Base-by-base conservation (phyloP, 2,329 filamentous ascomycete genomes). In the Fusarium zealandicum region DNA sequence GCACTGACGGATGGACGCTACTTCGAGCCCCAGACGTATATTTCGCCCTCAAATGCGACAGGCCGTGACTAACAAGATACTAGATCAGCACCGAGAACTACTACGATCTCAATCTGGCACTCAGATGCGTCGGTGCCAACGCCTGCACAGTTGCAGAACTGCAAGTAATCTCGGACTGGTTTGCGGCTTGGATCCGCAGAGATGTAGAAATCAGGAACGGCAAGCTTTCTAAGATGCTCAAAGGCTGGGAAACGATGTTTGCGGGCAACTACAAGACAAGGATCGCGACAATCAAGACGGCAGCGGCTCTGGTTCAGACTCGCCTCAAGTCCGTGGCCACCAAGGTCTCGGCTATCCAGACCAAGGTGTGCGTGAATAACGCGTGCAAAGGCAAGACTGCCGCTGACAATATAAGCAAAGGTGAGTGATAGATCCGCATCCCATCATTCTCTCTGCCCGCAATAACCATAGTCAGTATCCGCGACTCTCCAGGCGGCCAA, bases 351-450 rank as follows among this genome's bases (percentile, higher is more conserved):
- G 25, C 42, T 2, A 20, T 52, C 11, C 22, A 41, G 28, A 46
- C 40, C 27, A 52, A 42, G 11, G 17, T 46, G 1, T 52, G 50
- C 22, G 17, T 20, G 14, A 46, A 37, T 13, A 46, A 36, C 20
- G 50, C 50, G 14, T 52, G 50, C 42, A 52, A 46, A 25, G 50
- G 42, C 12, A 47, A 46, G 31, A 39, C 32, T 16, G 47, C 40
- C 5, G 28, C 39, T 5, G 25, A 31, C 2, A 22, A 51, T 13
- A 32, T 51, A 1, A 38, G 17, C 5, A 37, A 38, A 22, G 47
- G 47, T 51, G 4, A 28, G 50, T 45, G 14, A 4, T 1, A 25
- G n/a, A 7, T 14, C 5, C 14, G n/a, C 39, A n/a, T 9, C 10
- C 27, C 14, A 8, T 18, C 7, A 16, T 28, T 43, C 22, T n/a